phyloP scores from a whole-genome alignment of 1,284 basidiomycete species.

The Boletus chippewaensis region DNA sequence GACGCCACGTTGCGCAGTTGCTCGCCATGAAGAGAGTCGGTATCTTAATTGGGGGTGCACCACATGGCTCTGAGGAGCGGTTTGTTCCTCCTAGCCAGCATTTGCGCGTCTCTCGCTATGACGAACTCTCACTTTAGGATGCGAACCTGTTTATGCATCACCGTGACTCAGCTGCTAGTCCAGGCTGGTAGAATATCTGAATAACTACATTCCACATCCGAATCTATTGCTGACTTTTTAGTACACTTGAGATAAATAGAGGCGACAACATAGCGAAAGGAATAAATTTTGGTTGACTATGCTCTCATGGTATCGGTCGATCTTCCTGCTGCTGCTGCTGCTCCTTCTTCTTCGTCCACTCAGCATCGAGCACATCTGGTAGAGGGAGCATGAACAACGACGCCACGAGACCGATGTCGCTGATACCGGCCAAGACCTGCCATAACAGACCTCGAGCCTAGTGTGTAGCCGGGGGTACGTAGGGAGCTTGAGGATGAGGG shows the following conservation, averaged over 20 bases:
- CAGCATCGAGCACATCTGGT: neutral
- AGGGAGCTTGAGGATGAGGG: neutral
- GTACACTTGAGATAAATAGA: no score
- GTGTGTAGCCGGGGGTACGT: neutral
- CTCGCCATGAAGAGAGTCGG: slow-evolving; percentile 86
- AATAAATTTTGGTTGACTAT: no score
- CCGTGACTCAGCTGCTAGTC: no score
- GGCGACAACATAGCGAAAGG: no score
- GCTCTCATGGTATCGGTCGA: neutral
- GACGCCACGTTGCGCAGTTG: slow-evolving; percentile 34
- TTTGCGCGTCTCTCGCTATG: slow-evolving; percentile 50
- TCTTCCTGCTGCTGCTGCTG: neutral
- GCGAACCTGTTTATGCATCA: no score
- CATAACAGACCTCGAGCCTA: neutral
- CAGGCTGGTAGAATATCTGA: no score
- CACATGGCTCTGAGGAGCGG: slow-evolving; percentile 49
- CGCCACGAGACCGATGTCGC: neutral
- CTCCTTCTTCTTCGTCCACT: neutral
- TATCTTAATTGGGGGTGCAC: slow-evolving; percentile 67
- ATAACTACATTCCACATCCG: no score
- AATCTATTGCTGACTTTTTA: no score
- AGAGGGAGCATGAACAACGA: neutral
- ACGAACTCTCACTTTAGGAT: neutral
- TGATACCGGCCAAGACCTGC: neutral
- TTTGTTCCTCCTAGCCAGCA: slow-evolving; percentile 55